These are phyloP conservation scores for Trichoderma semiorbis DNA, from an alignment of 2,329 filamentous ascomycete species.

Conservation along the genomic window DNA sequence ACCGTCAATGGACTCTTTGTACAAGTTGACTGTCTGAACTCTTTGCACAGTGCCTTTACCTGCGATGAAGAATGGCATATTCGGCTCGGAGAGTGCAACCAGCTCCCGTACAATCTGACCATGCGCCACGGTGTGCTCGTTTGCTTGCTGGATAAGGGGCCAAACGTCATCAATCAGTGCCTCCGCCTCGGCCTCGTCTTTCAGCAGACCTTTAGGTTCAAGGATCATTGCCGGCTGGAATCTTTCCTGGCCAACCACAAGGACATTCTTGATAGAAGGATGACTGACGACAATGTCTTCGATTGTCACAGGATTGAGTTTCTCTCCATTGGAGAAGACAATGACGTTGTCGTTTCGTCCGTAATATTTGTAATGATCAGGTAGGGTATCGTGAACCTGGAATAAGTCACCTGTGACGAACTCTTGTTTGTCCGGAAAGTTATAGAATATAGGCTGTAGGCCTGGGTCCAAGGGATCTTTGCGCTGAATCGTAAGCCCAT, in stretches of 20 bases:
- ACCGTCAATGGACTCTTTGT: background rate
- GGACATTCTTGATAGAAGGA: background rate
- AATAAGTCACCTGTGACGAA: background rate
- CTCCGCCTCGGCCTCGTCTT: background rate
- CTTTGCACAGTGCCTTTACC: background rate
- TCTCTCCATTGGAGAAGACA: background rate
- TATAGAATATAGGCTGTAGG: background rate
- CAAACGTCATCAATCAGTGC: background rate
- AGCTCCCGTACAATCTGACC: background rate
- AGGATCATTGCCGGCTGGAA: background rate
- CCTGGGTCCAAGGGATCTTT: background rate
- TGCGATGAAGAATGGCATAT: background rate
- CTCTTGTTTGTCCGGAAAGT: background rate
- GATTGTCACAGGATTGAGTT: background rate
- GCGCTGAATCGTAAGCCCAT: background rate
- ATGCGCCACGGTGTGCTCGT: background rate
- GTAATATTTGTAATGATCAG: background rate
- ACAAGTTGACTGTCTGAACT: background rate
- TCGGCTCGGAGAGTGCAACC: background rate
- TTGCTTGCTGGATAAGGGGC: background rate
- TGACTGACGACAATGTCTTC: background rate
- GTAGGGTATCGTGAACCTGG: background rate
- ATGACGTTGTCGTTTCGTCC: background rate
- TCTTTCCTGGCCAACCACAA: background rate
- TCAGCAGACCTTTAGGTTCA: background rate